A percentile compares a stretch with the other conserved stretches of the same genome.
Conservation (phyloP, 2,329 filamentous ascomycete genomes). For the Aureobasidium musti region DNA sequence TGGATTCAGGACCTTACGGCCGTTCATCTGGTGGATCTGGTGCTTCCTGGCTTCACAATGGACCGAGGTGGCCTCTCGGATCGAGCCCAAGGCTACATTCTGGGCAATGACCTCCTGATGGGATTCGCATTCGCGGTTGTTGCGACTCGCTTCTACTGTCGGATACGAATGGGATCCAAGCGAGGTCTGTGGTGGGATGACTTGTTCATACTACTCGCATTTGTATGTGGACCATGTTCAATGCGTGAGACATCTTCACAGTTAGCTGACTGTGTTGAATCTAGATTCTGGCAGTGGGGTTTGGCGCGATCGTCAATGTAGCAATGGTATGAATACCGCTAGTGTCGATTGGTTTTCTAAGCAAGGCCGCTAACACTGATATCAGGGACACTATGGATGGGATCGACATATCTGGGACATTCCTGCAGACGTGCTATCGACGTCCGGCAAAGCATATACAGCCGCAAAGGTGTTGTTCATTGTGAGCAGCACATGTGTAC, state of each 20-base stretch:
- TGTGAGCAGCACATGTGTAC: slow-evolving; percentile 47
- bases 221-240: slow-evolving; percentile 37
- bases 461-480: slow-evolving; percentile 48
- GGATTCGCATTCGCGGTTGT: background rate
- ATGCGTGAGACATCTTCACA: slow-evolving; percentile 19
- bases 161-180: slow-evolving; percentile 10
- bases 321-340: slow-evolving; percentile 40
- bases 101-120: slow-evolving; percentile 27
- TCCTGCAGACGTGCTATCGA: slow-evolving; percentile 35
- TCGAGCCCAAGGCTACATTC: slow-evolving; percentile 26
- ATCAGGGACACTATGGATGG: slow-evolving; percentile 44
- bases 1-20: slow-evolving; percentile 6
- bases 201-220: slow-evolving; percentile 45
- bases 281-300: slow-evolving; percentile 44
- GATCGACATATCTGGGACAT: slow-evolving; percentile 49
- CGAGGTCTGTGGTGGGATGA: slow-evolving; percentile 41
- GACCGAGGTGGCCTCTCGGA: slow-evolving; percentile 5
- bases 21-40: slow-evolving; percentile 10
- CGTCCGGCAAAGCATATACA: slow-evolving; percentile 45
- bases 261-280: background rate
- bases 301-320: slow-evolving; percentile 45
- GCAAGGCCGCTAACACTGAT: background rate
- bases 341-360: background rate
- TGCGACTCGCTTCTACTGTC: slow-evolving; percentile 9
- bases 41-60: background rate